Base-by-base conservation (phyloP, 495 filamentous ascomycete species). In the Friedmanniomyces endolithicus region DNA sequence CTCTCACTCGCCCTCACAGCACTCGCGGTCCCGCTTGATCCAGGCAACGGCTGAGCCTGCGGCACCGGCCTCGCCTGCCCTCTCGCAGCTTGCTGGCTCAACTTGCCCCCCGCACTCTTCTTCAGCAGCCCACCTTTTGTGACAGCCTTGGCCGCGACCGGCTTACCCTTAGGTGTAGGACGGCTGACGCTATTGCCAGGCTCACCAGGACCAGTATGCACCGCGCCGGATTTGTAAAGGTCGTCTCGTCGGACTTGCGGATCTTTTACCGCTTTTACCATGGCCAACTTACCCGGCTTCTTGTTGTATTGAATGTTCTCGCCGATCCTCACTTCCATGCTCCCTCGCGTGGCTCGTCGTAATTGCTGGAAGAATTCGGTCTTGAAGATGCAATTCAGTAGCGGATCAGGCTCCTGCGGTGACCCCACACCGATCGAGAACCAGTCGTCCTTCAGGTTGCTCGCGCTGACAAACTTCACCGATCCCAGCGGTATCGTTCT, bases 351-450 rank as follows among this genome's bases (percentile, higher is more conserved):
- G 35, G 75, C 79, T 40, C 74, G 77, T 65, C 79, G 78, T 62
- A 98, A 79, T 47, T 95, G 89, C 8, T 89, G 95, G 65, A 96
- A 92, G 62, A 99, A 84, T 63, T 99, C 94, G 0, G 90, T 97
- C 74, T 99, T 99, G 67, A 99, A 83, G 27, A 95, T 72, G 65
- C 94, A 99, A 68, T 81, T 92, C 43, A 97, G 68, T 33, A 99
- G 75, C 7, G 90, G 88, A 70, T 99, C 94, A 0, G 94, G 75
- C 65, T 95, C 92, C 64, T 95, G 86, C 14, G 78, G 81, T 14
- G 87, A 90, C 33, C 90, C 90, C 40, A 94, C 77, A 3, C 90
- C 85, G 47, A 99, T 68, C 0, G 90, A 86, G 65, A 97, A 95
- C 94, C 94, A 99, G 70, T 97, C 94, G 60, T 99, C 94, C 58